Conservation (phyloP, 768 basidiomycete species). For the Pseudohyphozyma bogoriensis region DNA sequence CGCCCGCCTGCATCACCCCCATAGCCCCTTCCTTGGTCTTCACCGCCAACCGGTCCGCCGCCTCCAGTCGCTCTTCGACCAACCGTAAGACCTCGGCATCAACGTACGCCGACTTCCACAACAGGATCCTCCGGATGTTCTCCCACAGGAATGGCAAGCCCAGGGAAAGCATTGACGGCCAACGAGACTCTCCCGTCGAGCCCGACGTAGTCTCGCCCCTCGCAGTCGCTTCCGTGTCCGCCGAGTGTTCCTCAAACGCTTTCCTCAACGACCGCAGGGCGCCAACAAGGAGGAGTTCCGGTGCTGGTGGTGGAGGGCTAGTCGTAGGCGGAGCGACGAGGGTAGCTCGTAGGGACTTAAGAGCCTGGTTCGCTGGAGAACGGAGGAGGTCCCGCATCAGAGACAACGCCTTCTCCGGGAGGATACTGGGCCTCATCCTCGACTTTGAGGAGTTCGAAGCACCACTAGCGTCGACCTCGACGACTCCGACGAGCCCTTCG, state of each 20-base stretch:
- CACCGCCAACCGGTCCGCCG: neutral
- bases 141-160: slow-evolving; percentile 31
- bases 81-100: slow-evolving; percentile 32
- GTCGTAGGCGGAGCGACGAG: slow-evolving; percentile 18
- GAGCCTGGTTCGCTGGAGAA: slow-evolving; percentile 34
- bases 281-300: slow-evolving; percentile 30
- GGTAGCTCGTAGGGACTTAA: slow-evolving; percentile 26
- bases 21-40: neutral
- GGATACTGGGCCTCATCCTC: slow-evolving; percentile 9
- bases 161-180: slow-evolving; percentile 29
- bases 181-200: slow-evolving; percentile 17
- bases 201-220: neutral
- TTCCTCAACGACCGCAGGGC: slow-evolving; percentile 27
- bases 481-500: slow-evolving; percentile 29
- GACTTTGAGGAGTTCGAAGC: slow-evolving; percentile 7
- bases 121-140: slow-evolving; percentile 26
- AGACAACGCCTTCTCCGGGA: slow-evolving; percentile 24
- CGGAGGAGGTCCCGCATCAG: slow-evolving; percentile 34
- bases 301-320: slow-evolving; percentile 1
- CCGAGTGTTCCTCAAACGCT: slow-evolving; percentile 28
- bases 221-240: slow-evolving; percentile 16
- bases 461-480: slow-evolving; percentile 22
- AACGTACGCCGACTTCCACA: slow-evolving; percentile 26
- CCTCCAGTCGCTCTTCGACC: slow-evolving; percentile 24
- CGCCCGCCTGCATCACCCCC: neutral